phyloP scores from a whole-genome alignment of 805 yeast genomes.

The Monosporozyma yasuniensis region DNA sequence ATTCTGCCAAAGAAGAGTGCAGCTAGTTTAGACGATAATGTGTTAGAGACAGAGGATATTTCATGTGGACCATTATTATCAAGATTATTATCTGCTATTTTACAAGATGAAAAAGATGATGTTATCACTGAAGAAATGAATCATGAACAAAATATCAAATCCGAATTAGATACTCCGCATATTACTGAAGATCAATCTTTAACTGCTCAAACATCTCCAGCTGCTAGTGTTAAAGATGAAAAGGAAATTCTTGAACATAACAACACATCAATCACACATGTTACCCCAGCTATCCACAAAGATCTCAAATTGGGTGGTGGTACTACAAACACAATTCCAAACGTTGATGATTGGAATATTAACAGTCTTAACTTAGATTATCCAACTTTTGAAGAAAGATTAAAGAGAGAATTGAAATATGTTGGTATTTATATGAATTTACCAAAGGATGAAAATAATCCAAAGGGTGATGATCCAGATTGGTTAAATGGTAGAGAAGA shows the following conservation, averaged over 20 bases:
- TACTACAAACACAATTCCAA: conserved; percentile 30
- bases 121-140: not conserved
- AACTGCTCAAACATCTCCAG: not conserved
- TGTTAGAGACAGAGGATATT: conserved; percentile 60
- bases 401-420: conserved; percentile 78
- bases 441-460: conserved; percentile 27
- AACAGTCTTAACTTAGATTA: conserved; percentile 51
- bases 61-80: conserved; percentile 90
- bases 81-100: conserved; percentile 71
- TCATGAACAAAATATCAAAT: not conserved
- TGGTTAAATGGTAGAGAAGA: conserved; percentile 83
- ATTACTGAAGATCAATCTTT: not conserved
- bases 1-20: conserved; percentile 51
- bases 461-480: conserved; percentile 31
- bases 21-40: conserved; percentile 44
- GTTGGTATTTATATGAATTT: conserved; percentile 79
- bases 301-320: conserved; percentile 8
- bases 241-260: not conserved
- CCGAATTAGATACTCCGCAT: not conserved
- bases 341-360: conserved; percentile 41
- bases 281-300: not conserved
- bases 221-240: not conserved
- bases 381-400: conserved; percentile 72
- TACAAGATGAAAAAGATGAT: conserved; percentile 28
- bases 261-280: not conserved